Evolutionary conservation across 495 filamentous ascomycete genomes (phyloP), one percentile per base, ranked within the genome.

Genomic region (Recurvomyces mirabilis): DNA sequence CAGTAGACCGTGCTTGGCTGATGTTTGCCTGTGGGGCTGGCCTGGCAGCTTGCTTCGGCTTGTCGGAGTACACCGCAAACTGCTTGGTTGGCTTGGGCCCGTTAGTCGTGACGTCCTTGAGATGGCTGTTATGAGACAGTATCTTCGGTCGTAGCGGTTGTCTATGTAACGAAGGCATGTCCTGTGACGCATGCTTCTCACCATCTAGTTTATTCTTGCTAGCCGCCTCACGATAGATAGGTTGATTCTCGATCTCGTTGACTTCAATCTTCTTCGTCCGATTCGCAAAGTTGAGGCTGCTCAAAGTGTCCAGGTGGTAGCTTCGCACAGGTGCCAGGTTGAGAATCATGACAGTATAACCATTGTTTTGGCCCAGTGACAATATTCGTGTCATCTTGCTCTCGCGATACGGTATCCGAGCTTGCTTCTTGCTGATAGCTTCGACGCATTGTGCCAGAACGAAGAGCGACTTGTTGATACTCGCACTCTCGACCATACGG

Each of bases 381-480:
- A 98, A 61, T 24, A 98, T 95, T 26, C 91, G 72, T 3, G 91
- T 98, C 91, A 96, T 95, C 68, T 96, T 98, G 19, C 79, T 85
- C 60, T 98, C 91, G 41, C 87, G 75, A 58, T 93, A 95, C 0
- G 91, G 91, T 47, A 96, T 89, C 18, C 91, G 77, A 39, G 74
- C 73, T 39, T 81, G 75, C 56, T 83, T 82, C 56, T 77, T 79
- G 45, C 71, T 75, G 52, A 98, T 98, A 12, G 91, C 91, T 63
- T 98, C 91, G 33, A 96, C 87, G 55, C 91, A 98, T 59, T 95
- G 87, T 18, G 86, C 86, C 22, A 98, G 67, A 23, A 94, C 87
- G 54, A 98, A 98, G 10, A 98, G 70, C 49, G 81, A 88, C 67
- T 95, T 98, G 70, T 98, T 98, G 68, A 98, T 98, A 58, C 86